These are phyloP conservation scores for Penicillium sp. DNA, from an alignment of 2,329 filamentous ascomycete species.

Conservation along the genomic window DNA sequence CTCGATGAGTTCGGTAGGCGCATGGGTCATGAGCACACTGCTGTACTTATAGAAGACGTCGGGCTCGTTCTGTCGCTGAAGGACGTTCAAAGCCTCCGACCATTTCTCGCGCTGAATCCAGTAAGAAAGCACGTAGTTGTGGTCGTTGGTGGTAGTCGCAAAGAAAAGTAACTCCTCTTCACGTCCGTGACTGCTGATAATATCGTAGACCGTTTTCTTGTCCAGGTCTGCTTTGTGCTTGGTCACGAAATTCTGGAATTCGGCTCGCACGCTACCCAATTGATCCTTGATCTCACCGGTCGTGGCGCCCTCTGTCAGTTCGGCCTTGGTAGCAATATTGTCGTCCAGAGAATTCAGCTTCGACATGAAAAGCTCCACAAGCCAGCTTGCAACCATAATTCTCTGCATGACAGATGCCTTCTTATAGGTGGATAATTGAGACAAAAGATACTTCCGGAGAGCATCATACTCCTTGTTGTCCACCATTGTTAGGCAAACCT, in stretches of 20 bases:
- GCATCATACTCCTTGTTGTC: conserved; percentile 89
- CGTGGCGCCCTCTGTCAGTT: conserved; percentile 70
- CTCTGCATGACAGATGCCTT: conserved; percentile 87
- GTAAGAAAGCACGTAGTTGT: conserved; percentile 92
- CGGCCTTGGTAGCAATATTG: conserved; percentile 83
- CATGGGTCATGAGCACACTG: conserved; percentile 92
- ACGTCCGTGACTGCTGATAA: conserved; percentile 90
- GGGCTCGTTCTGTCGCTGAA: conserved; percentile 88
- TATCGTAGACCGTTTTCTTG: conserved; percentile 87
- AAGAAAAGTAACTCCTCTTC: conserved; percentile 92
- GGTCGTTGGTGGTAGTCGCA: conserved; percentile 83
- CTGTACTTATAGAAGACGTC: conserved; percentile 97
- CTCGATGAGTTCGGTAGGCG: conserved; percentile 82
- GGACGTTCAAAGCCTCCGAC: conserved; percentile 78
- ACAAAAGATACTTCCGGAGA: conserved; percentile 80
- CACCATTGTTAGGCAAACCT: conserved; percentile 87
- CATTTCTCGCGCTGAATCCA: conserved; percentile 96
- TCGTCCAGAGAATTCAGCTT: conserved; percentile 94
- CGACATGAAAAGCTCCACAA: conserved; percentile 94
- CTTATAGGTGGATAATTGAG: conserved; percentile 78
- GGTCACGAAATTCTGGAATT: conserved; percentile 84
- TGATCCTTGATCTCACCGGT: conserved; percentile 66
- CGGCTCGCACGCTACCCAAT: conserved; percentile 66
- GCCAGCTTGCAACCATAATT: conserved; percentile 92
- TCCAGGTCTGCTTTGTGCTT: conserved; percentile 87